Conservation (phyloP, 192 early-diverging fungal genomes). For the Obelidium mucronatum region DNA sequence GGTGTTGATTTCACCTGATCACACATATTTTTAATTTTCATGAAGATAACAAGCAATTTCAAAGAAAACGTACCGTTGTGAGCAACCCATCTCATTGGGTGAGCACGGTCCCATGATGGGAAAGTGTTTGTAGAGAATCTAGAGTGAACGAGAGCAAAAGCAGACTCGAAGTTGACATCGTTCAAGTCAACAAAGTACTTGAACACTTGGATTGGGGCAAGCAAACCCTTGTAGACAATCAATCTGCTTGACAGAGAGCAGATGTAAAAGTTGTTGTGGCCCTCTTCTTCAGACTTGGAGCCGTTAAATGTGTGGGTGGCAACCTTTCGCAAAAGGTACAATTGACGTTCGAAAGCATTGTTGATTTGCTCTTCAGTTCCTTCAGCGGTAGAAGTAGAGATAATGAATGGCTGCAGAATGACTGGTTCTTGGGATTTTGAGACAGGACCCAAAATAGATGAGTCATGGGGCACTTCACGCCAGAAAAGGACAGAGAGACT, state of each 20-base stretch:
- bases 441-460: slow-evolving; percentile 87
- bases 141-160: slow-evolving; percentile 98
- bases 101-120: slow-evolving; percentile 98
- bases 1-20: slow-evolving; percentile 95
- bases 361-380: slow-evolving; percentile 29
- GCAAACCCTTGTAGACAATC: slow-evolving; percentile 98
- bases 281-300: background rate
- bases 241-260: slow-evolving; percentile 94
- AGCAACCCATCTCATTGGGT: slow-evolving; percentile 97
- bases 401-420: slow-evolving; percentile 92
- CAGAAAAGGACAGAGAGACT: slow-evolving; percentile 84
- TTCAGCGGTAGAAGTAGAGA: slow-evolving; percentile 1
- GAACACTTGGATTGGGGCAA: slow-evolving; percentile 94
- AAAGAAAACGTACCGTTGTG: slow-evolving; percentile 83
- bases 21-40: slow-evolving; percentile 26
- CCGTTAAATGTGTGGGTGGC: slow-evolving; percentile 72
- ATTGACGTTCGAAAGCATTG: slow-evolving; percentile 76
- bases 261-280: slow-evolving; percentile 95
- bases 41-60: background rate
- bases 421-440: slow-evolving; percentile 89
- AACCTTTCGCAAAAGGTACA: slow-evolving; percentile 91
- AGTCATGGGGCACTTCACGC: slow-evolving; percentile 87
- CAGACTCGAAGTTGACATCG: slow-evolving; percentile 81
- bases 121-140: slow-evolving; percentile 99
- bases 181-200: slow-evolving; percentile 90